Percentiles rank a stretch among this genome's conserved stretches.
Evolutionary conservation across 2,329 filamentous ascomycete species (phyloP).

Genomic region (Botryosphaeria dothidea): DNA sequence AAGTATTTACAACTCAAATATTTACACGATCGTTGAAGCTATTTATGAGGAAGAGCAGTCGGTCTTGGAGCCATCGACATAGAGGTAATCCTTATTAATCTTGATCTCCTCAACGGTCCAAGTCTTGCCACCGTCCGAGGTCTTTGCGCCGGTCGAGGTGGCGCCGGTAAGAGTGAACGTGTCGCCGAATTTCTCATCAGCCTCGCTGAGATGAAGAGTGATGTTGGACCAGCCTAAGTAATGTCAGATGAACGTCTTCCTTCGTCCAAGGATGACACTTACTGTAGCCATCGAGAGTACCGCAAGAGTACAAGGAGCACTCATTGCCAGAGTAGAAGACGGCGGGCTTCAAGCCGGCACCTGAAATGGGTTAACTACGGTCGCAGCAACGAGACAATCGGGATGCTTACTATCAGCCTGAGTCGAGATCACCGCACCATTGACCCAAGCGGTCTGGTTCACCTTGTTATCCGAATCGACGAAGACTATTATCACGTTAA

Average conservation of each 20-base stretch:
- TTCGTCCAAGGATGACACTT: neutral
- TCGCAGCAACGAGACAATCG: neutral
- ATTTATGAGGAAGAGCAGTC: constrained; percentile 8
- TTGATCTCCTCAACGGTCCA: constrained; percentile 22
- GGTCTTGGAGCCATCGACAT: neutral
- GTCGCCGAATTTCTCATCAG: constrained; percentile 16
- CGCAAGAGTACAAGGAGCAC: constrained; percentile 16
- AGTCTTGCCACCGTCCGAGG: constrained; percentile 22
- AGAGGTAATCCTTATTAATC: constrained; percentile 20
- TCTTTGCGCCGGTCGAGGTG: constrained; percentile 8
- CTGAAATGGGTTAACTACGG: neutral
- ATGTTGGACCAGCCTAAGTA: constrained; percentile 19
- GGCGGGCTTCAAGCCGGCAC: constrained; percentile 17
- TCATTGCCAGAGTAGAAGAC: constrained; percentile 27
- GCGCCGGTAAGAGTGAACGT: constrained; percentile 14
- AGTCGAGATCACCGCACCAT: constrained; percentile 8
- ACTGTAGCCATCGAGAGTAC: constrained; percentile 18
- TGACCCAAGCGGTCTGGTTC: constrained; percentile 15
- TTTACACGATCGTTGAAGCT: too few relatives aligned
- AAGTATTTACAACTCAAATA: too few relatives aligned
- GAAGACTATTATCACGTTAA: neutral
- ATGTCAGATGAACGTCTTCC: neutral
- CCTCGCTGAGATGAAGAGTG: constrained; percentile 17
- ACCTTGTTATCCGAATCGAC: constrained; percentile 7
- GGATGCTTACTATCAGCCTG: constrained; percentile 3